Base-by-base conservation (phyloP, 2,329 filamentous ascomycete species). In the Graphilbum sp. region DNA sequence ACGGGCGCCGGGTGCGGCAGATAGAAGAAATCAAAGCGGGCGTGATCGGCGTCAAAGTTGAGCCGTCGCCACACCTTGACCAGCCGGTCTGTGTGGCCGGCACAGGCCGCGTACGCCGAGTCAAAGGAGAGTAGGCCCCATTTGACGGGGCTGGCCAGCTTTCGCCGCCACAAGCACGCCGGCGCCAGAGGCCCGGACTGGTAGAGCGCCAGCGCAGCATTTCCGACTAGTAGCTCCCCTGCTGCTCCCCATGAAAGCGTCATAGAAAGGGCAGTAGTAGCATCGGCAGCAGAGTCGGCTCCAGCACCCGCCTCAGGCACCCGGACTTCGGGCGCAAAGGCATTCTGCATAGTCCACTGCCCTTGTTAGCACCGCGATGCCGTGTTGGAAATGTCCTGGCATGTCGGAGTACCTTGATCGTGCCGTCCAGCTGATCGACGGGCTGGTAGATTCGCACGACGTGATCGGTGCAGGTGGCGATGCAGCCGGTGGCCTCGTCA, bases 21-120 rank as follows among this genome's bases (percentile, higher is more conserved):
- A 56, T 96, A 96, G 21, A 78, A 77, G 49, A 93, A 78, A 50
- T 96, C 88, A 57, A 96, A 96, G 40, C 81, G 71, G 30, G 85
- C 79, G 47, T 92, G 80, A 41, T 85, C 79, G 1, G 75, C 70
- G 13, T 85, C 85, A 52, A 88, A 95, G 9, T 80, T 81, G 19
- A 93, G 63, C 38, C 88, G 72, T 45, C 86, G 75, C 90, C 92
- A 98, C 49, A 96, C 72, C 59, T 98, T 96, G 47, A 93, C 76
- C 17, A 96, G 62, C 37, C 79, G 70, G 55, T 96, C 90, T 52
- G 83, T 74, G 36, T 67, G 63, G 32, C 85, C 81, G 12, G 81
- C 72, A 2, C 83, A 87, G 16, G 86, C 88, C 38, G 96, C 84
- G 43, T 93, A 75, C 17, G 78, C 77, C 12, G 84, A 87, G 54